Evolutionary conservation across 106 monocot species (phyloP).

Genomic region (Hemerocallis citrina): DNA sequence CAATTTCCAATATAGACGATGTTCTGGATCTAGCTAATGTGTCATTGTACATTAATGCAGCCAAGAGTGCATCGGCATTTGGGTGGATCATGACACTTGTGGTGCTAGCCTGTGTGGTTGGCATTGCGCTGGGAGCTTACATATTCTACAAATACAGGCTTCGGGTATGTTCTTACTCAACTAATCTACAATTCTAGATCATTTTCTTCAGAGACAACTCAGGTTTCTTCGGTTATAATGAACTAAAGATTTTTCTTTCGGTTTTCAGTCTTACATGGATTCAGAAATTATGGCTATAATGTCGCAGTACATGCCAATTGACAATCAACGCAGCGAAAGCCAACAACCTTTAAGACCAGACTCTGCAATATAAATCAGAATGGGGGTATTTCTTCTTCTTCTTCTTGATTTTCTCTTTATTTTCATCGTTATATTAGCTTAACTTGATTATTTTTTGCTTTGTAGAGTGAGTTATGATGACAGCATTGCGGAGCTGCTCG

Average conservation of each 20-base stretch:
- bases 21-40: not conserved
- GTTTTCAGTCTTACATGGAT: conserved; percentile 66
- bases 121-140: conserved; percentile 57
- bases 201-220: too few relatives aligned
- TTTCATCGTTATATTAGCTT: too few relatives aligned
- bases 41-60: conserved; percentile 26
- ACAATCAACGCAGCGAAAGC: conserved; percentile 37
- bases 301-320: conserved; percentile 76
- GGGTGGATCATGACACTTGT: conserved; percentile 50
- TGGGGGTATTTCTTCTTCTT: conserved; percentile 21
- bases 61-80: conserved; percentile 36
- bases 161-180: conserved; percentile 55
- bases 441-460: too few relatives aligned
- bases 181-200: too few relatives aligned
- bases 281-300: conserved; percentile 66
- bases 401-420: not conserved
- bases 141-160: conserved; percentile 96
- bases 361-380: conserved; percentile 12
- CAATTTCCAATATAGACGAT: not conserved
- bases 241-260: not conserved
- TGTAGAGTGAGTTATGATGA: too few relatives aligned
- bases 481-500: too few relatives aligned
- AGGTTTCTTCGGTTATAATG: too few relatives aligned
- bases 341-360: conserved; percentile 37
- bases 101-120: conserved; percentile 48